Conservation (phyloP, 2,329 filamentous ascomycete species). For the Cladophialophora yegresii region DNA sequence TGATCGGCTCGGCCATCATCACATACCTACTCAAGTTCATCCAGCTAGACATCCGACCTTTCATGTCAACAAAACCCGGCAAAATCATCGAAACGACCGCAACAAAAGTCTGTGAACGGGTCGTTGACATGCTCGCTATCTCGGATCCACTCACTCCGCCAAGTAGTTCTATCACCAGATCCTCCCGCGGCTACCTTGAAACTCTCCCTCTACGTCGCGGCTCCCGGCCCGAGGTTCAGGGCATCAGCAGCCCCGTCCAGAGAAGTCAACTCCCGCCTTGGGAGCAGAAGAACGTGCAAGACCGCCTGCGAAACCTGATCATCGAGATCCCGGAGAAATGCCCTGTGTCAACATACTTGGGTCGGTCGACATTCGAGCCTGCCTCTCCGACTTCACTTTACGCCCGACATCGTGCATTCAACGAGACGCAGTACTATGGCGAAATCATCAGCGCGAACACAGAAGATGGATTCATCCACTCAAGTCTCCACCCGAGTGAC, state of each 20-base stretch:
- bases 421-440: conserved; percentile 31
- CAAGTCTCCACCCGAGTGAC: conserved; percentile 70
- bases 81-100: conserved; percentile 2
- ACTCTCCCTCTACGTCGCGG: conserved; percentile 23
- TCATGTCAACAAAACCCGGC: conserved; percentile 23
- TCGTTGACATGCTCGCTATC: conserved; percentile 21
- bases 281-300: conserved; percentile 21
- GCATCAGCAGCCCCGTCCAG: conserved; percentile 20
- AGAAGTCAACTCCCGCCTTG: conserved; percentile 20
- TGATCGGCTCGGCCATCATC: conserved; percentile 21
- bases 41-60: conserved; percentile 20
- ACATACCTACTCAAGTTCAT: conserved; percentile 25
- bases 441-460: conserved; percentile 26
- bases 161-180: not conserved
- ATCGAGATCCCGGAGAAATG: conserved; percentile 14
- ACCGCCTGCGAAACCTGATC: conserved; percentile 25
- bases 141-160: conserved; percentile 24
- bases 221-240: conserved; percentile 22
- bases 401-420: conserved; percentile 28
- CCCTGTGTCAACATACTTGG: conserved; percentile 26
- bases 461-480: conserved; percentile 22
- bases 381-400: conserved; percentile 23
- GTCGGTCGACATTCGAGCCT: conserved; percentile 31
- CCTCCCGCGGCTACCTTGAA: conserved; percentile 29
- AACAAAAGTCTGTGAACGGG: conserved; percentile 11